Evolutionary conservation across 805 yeast genomes (phyloP), one percentile per base, ranked within the genome.

Genomic region (Cyberlindnera misumaiensis): DNA sequence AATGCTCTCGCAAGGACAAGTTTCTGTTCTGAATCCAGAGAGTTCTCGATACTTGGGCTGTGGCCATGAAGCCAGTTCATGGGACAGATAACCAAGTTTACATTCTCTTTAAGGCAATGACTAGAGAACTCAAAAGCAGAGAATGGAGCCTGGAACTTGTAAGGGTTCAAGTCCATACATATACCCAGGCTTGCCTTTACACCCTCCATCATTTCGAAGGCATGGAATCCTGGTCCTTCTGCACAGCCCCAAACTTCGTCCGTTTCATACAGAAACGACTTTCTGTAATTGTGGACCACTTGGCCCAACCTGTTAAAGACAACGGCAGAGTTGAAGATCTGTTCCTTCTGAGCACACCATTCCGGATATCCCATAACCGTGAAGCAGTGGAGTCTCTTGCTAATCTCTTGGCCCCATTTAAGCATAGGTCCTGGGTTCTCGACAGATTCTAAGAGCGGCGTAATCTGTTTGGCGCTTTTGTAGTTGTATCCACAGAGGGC

Each of bases 121-220:
- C 60, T 56, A 0, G 89, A 70, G 58, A 83, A 85, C 58, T 89
- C 97, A 54, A 73, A 86, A 18, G 65, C 68, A 28, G 70, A 65
- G 60, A 86, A 88, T 1, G 94, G 88, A 2, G 95, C 87, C 45
- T 73, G 66, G 57, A 89, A 89, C 55, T 83, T 70, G 57, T 84
- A 83, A 0, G 96, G 96, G 56, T 85, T 88, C 44, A 89, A 59
- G 61, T 89, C 97, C 97, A 89, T 89, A 56, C 97, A 89, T 5
- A 89, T 87, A 0, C 96, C 97, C 39, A 89, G 67, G 26, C 79
- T 70, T 2, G 82, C 63, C 27, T 57, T 68, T 6, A 73, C 47
- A 17, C 60, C 60, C 5, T 45, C 42, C 36, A 41, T 44, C 26
- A 52, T 17, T 18, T 52, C 65, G 35, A 82, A 72, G 1, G 71